A percentile compares a stretch with the other conserved stretches of the same genome.
Evolutionary conservation across 2,329 filamentous ascomycete genomes (phyloP).

Genomic region (Aspergillus nomiae): DNA sequence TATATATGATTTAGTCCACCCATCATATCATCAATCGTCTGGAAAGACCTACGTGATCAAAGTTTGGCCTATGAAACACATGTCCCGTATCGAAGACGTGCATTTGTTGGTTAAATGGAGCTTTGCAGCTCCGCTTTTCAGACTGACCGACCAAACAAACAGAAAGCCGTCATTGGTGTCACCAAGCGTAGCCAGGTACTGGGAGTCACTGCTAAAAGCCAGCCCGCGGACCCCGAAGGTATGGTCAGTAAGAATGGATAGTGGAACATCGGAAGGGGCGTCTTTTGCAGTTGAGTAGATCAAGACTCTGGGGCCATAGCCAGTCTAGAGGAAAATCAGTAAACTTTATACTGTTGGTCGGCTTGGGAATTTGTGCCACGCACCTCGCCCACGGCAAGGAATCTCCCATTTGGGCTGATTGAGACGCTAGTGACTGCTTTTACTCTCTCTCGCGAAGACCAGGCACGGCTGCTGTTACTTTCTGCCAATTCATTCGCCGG

Average conservation of each 20-base stretch:
- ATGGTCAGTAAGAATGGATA: slow-evolving; percentile 87
- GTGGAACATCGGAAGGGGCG: slow-evolving; percentile 74
- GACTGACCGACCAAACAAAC: slow-evolving; percentile 84
- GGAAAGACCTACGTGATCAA: slow-evolving; percentile 66
- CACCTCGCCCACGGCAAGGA: slow-evolving; percentile 85
- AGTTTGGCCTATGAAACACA: slow-evolving; percentile 85
- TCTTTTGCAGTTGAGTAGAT: slow-evolving; percentile 82
- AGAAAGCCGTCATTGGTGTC: slow-evolving; percentile 90
- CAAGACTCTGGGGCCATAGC: slow-evolving; percentile 86
- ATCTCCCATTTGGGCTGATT: slow-evolving; percentile 82
- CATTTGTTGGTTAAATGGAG: slow-evolving; percentile 89
- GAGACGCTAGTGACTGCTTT: slow-evolving; percentile 92
- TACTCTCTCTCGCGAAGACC: slow-evolving; percentile 87
- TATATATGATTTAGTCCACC: slow-evolving; percentile 19
- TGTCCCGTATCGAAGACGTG: slow-evolving; percentile 79
- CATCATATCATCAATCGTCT: not conserved
- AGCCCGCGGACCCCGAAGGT: slow-evolving; percentile 85
- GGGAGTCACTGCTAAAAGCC: slow-evolving; percentile 85
- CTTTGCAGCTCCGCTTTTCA: slow-evolving; percentile 76
- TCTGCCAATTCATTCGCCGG: slow-evolving; percentile 60
- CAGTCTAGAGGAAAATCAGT: slow-evolving; percentile 60
- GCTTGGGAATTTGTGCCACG: slow-evolving; percentile 21
- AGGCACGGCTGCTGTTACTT: slow-evolving; percentile 65
- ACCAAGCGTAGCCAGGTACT: slow-evolving; percentile 84
- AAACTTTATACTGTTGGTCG: not conserved